Base-by-base conservation (phyloP, 805 yeast genomes). In the Teunomyces funiuensis region DNA sequence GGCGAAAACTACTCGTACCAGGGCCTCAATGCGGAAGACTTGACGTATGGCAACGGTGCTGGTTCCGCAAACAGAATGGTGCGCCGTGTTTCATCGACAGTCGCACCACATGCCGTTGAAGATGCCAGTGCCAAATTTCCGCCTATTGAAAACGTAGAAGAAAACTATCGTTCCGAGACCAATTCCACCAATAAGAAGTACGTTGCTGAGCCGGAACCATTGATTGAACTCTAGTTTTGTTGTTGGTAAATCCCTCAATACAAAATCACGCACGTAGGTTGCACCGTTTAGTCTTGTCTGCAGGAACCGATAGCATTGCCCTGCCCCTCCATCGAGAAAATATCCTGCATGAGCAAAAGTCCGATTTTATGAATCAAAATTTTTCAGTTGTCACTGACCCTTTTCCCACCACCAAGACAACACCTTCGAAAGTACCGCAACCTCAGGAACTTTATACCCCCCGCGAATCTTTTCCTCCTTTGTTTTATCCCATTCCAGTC, bases 191-290 rank as follows among this genome's bases (percentile, higher is more conserved):
- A 22, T n/a, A 33, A 29, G 25, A 51, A 46, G 43, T 49, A 9
- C 39, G 43, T 39, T 30, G 43, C 57, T 10, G 73, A 66, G 46
- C 73, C 73, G 6, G 71, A 65, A 44, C 69, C 72, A 13, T 60
- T 70, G 40, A 70, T 70, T 41, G 75, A 70, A 45, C 49, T 70
- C 30, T 68, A 53, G 23, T n/a, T 28, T 7, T 19, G 7, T 6
- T 3, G 25, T 5, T 8, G 5, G 25, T 5, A 11, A 22, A 22
- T 22, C 3, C 7, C 11, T 8, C 11, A 22, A 19, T 19, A 19
- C 7, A 19, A 19, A 19, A n/a, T n/a, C n/a, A n/a, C n/a, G n/a
- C n/a, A n/a, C n/a, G n/a, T n/a, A n/a, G n/a, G n/a, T n/a, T n/a
- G n/a, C n/a, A n/a, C n/a, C n/a, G n/a, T n/a, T n/a, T n/a, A n/a